Base-by-base conservation (phyloP, 1,139 yeast species). In the Diutina scorzettiae region DNA sequence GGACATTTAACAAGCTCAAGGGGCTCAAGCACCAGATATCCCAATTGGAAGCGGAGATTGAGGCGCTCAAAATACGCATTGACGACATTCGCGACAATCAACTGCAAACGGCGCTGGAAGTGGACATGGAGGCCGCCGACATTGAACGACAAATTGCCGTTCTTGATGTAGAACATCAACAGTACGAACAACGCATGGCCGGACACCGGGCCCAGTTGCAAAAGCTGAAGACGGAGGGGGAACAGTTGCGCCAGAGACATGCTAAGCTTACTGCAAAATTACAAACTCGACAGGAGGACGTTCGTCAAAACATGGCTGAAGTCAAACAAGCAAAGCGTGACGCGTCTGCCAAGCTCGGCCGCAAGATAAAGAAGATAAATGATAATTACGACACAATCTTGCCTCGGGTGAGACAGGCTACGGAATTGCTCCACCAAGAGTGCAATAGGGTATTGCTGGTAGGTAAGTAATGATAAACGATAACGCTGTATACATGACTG, bases 21-120 rank as follows among this genome's bases (percentile, higher is more conserved):
- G 71, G 72, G 2, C 57, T 69, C 43, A 59, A 66, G 46, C 70
- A 68, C 46, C 57, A 66, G 0, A 69, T 66, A 4, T 51, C 56
- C 21, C 73, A 68, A 51, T 55, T 66, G 44, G 72, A 69, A 47
- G 50, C 49, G 31, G 73, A 69, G 43, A 63, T 67, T 27, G 53
- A 48, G 24, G 30, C 42, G 6, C 48, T 54, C 17, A 55, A 56
- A 32, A 43, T 46, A 8, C 47, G 49, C 25, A 48, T 51, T 3
- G 56, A 57, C 23, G 41, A 43, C 7, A 20, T 19, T 17, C 12
- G 14, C 9, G n/a, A 21, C 12, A n/a, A 23, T 6, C 39, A 34
- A 3, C 37, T 16, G 8, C 29, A 6, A 8, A 21, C 12, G 11
- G 28, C 39, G 17, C 18, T 9, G 27, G 57, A 51, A 42, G 49